phyloP scores from a whole-genome alignment of 495 filamentous ascomycete species.

The Penicillium manginii region DNA sequence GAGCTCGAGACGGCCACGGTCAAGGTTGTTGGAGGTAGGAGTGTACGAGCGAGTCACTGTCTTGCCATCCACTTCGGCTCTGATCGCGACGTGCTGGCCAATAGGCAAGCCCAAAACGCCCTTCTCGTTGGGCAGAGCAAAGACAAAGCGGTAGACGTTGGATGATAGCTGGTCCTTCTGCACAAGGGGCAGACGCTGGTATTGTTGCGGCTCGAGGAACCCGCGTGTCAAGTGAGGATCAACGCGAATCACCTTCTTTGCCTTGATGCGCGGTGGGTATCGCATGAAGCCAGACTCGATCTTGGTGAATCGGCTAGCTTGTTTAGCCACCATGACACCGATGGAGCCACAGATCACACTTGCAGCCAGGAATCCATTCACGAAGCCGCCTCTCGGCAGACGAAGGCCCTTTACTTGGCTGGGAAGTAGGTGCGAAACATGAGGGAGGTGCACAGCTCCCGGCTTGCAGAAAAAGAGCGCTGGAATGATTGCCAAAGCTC shows the following conservation, averaged over 20 bases:
- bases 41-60: slow-evolving; percentile 53
- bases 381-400: slow-evolving; percentile 31
- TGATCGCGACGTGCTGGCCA: slow-evolving; percentile 58
- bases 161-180: slow-evolving; percentile 46
- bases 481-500: slow-evolving; percentile 23
- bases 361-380: slow-evolving; percentile 41
- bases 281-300: slow-evolving; percentile 41
- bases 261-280: slow-evolving; percentile 45
- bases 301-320: slow-evolving; percentile 31
- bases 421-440: slow-evolving; percentile 20
- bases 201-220: slow-evolving; percentile 51
- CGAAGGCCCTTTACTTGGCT: slow-evolving; percentile 15
- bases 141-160: slow-evolving; percentile 52
- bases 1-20: slow-evolving; percentile 49
- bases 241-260: slow-evolving; percentile 26
- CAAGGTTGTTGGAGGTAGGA: slow-evolving; percentile 55
- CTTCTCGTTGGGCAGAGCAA: slow-evolving; percentile 45
- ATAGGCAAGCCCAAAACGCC: slow-evolving; percentile 54
- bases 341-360: slow-evolving; percentile 29
- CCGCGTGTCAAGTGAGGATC: slow-evolving; percentile 40
- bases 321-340: slow-evolving; percentile 25
- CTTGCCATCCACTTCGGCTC: slow-evolving; percentile 45
- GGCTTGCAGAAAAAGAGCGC: slow-evolving; percentile 18
- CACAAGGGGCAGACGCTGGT: slow-evolving; percentile 47
- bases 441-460: slow-evolving; percentile 5